These are phyloP conservation scores for Capsella bursapastoris DNA, from an alignment of 345 rosid species.

Conservation along the genomic window DNA sequence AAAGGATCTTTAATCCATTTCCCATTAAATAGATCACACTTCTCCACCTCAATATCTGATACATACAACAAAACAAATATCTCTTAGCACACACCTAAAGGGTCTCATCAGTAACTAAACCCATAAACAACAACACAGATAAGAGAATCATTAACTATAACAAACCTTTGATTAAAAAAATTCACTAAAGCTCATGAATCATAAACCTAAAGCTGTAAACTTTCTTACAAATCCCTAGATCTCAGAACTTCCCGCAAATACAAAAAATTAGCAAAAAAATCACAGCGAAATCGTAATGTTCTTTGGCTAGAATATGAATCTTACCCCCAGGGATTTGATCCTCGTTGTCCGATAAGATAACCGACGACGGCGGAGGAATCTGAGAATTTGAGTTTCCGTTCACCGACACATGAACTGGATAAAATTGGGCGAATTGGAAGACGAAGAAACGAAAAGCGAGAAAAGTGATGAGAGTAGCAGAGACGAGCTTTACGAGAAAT, in stretches of 20 bases:
- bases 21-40: slow-evolving; percentile 81
- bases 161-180: too few species aligned
- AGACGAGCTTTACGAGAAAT: slow-evolving; percentile 55
- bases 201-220: background rate
- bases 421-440: slow-evolving; percentile 31
- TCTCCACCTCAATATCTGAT: slow-evolving; percentile 51
- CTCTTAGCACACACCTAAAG: slow-evolving; percentile 10
- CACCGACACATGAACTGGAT: slow-evolving; percentile 33
- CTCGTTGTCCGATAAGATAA: slow-evolving; percentile 48
- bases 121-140: too few species aligned
- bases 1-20: slow-evolving; percentile 82
- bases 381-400: slow-evolving; percentile 24
- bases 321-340: slow-evolving; percentile 59
- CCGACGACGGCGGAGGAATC: slow-evolving; percentile 27
- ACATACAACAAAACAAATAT: background rate
- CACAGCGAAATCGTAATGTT: background rate
- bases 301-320: background rate
- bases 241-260: background rate
- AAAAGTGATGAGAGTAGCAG: slow-evolving; percentile 60
- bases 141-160: too few species aligned
- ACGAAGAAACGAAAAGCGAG: slow-evolving; percentile 61
- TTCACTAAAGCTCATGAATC: too few species aligned
- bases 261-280: background rate
- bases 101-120: background rate
- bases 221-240: slow-evolving; percentile 30